Conservation (phyloP, 208 protist species). For the Leptomonas seymouri region DNA sequence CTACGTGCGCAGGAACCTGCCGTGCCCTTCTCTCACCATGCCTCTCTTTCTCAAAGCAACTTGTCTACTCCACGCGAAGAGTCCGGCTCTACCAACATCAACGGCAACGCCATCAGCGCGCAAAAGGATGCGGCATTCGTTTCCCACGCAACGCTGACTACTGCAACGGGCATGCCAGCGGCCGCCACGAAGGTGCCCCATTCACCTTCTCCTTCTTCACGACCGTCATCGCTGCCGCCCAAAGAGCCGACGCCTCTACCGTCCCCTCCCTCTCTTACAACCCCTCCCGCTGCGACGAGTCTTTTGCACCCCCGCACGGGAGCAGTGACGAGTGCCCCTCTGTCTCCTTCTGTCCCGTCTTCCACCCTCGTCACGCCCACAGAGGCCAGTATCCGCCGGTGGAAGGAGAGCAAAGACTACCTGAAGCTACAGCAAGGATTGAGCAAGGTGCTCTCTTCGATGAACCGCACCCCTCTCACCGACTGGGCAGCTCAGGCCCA, state of each 20-base stretch:
- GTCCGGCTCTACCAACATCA: neutral
- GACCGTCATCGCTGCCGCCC: neutral
- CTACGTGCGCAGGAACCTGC: neutral
- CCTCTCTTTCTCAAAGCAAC: neutral
- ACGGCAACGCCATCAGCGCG: too few species aligned
- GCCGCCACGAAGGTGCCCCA: neutral
- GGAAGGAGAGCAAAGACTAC: slow-evolving; percentile 25
- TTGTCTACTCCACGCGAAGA: neutral
- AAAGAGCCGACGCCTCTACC: neutral
- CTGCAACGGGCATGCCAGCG: too few species aligned
- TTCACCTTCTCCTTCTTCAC: neutral
- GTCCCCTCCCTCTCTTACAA: neutral
- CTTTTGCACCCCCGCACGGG: neutral
- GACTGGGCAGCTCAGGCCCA: slow-evolving; percentile 30
- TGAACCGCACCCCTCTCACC: slow-evolving; percentile 20
- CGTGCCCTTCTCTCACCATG: neutral
- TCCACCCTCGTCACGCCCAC: neutral
- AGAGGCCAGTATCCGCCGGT: slow-evolving; percentile 7
- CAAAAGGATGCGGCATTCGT: too few species aligned
- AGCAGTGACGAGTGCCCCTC: neutral
- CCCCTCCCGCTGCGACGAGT: neutral
- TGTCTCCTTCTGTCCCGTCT: neutral
- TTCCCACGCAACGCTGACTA: too few species aligned
- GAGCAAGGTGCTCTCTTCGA: slow-evolving; percentile 13
- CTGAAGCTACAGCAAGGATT: slow-evolving; percentile 17